A percentile compares a stretch with the other conserved stretches of the same genome.
phyloP scores from a whole-genome alignment of 1,284 basidiomycete species.

The Cryptococcus depauperatus region DNA sequence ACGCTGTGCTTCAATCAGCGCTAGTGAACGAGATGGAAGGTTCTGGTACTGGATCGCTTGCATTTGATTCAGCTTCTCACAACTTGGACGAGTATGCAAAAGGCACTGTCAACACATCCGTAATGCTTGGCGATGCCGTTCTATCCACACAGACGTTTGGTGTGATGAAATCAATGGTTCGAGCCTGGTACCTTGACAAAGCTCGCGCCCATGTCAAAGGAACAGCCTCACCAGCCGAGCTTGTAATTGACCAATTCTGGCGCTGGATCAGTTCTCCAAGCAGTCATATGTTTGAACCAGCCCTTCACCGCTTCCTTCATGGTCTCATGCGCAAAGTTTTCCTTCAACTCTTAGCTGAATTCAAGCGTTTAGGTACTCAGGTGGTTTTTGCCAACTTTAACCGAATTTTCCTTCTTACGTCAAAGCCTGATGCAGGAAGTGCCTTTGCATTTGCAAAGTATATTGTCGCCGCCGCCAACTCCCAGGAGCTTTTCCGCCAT shows the following conservation, averaged over 20 bases:
- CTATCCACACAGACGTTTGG: slow-evolving; percentile 84
- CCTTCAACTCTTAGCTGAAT: slow-evolving; percentile 92
- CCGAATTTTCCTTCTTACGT: slow-evolving; percentile 81
- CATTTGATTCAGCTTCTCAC: slow-evolving; percentile 85
- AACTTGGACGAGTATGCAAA: slow-evolving; percentile 85
- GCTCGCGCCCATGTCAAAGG: slow-evolving; percentile 53
- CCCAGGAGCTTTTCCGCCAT: slow-evolving; percentile 92
- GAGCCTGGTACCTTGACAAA: slow-evolving; percentile 81
- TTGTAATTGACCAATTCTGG: slow-evolving; percentile 83
- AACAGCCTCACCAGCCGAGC: slow-evolving; percentile 45
- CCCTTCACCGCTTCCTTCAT: slow-evolving; percentile 86
- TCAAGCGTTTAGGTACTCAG: slow-evolving; percentile 86
- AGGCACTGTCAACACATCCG: slow-evolving; percentile 60
- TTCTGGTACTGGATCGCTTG: slow-evolving; percentile 73
- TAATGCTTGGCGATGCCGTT: slow-evolving; percentile 82
- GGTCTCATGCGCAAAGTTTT: slow-evolving; percentile 98
- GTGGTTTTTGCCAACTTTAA: slow-evolving; percentile 95
- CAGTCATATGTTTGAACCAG: slow-evolving; percentile 86
- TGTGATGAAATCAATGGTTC: slow-evolving; percentile 81
- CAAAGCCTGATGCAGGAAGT: slow-evolving; percentile 84
- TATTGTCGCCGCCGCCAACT: slow-evolving; percentile 84
- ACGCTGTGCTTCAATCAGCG: slow-evolving; percentile 88
- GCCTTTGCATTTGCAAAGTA: slow-evolving; percentile 94
- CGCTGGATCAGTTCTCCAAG: slow-evolving; percentile 84
- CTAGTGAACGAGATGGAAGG: slow-evolving; percentile 96